Percentiles rank a stretch among this genome's conserved stretches.
Evolutionary conservation across 169 alveolate species (phyloP).

Genomic region (Amoebophrya sp.): DNA sequence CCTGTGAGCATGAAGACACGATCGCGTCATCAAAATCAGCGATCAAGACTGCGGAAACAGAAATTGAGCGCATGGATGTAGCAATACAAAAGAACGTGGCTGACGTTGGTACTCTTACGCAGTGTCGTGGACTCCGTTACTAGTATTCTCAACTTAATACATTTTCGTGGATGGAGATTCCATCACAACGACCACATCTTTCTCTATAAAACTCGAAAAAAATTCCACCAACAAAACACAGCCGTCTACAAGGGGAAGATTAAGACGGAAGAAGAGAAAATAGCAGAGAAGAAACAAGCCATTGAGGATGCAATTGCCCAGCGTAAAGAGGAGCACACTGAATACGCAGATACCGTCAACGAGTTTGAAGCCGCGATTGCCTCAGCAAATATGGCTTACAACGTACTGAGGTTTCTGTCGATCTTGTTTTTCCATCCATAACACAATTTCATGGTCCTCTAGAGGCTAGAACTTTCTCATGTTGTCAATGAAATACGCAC

Average conservation of each 20-base stretch:
- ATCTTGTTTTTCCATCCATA: not conserved
- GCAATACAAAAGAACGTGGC: slow-evolving; percentile 13
- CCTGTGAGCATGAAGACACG: not conserved
- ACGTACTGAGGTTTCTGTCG: not conserved
- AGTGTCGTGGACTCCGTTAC: too few species aligned
- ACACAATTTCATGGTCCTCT: too few species aligned
- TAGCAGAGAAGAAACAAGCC: not conserved
- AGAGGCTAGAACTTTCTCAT: too few species aligned
- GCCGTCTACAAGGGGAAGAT: not conserved
- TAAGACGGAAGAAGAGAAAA: not conserved
- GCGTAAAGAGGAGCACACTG: not conserved
- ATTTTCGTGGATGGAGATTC: too few species aligned
- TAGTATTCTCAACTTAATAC: too few species aligned
- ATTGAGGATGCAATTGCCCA: not conserved
- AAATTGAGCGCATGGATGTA: not conserved
- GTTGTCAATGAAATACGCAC: too few species aligned
- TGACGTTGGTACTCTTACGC: not conserved
- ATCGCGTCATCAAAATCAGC: not conserved
- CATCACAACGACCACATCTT: too few species aligned
- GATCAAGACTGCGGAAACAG: not conserved
- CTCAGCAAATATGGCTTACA: not conserved
- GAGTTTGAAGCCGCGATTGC: slow-evolving; percentile 4
- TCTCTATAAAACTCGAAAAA: too few species aligned
- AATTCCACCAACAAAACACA: not conserved
- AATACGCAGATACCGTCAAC: not conserved